Conservation (phyloP, 1,139 yeast species). For the Ashbya aceris region DNA sequence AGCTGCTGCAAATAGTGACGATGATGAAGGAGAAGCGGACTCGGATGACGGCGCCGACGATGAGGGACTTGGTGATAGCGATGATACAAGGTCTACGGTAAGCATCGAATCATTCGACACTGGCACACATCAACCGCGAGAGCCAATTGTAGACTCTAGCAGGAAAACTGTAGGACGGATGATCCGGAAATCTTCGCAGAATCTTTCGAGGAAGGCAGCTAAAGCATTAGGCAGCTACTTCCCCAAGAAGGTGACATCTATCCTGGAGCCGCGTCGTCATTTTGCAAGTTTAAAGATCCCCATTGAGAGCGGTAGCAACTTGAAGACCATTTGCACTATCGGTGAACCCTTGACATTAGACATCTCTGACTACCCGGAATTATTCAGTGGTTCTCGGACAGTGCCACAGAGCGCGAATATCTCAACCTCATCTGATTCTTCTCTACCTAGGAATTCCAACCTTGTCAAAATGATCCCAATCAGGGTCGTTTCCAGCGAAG, state of each 20-base stretch:
- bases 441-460: not conserved
- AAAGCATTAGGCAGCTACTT: slow-evolving; percentile 81
- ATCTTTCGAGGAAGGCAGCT: slow-evolving; percentile 59
- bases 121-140: slow-evolving; percentile 33
- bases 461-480: slow-evolving; percentile 29
- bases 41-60: slow-evolving; percentile 32
- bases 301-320: slow-evolving; percentile 30
- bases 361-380: slow-evolving; percentile 18
- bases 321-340: slow-evolving; percentile 16
- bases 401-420: not conserved
- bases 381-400: slow-evolving; percentile 10
- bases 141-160: slow-evolving; percentile 62
- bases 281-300: slow-evolving; percentile 89
- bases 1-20: slow-evolving; percentile 25
- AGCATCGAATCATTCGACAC: slow-evolving; percentile 34
- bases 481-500: slow-evolving; percentile 75
- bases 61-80: slow-evolving; percentile 22
- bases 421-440: not conserved
- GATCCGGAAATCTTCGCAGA: slow-evolving; percentile 48
- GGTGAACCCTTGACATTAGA: slow-evolving; percentile 16
- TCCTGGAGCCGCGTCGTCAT: slow-evolving; percentile 85
- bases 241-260: slow-evolving; percentile 70
- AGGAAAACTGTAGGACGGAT: slow-evolving; percentile 65
- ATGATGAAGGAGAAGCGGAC: slow-evolving; percentile 25
- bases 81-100: slow-evolving; percentile 20